phyloP scores from a whole-genome alignment of 2,329 filamentous ascomycete species.

The Huntiella bhutanensis region DNA sequence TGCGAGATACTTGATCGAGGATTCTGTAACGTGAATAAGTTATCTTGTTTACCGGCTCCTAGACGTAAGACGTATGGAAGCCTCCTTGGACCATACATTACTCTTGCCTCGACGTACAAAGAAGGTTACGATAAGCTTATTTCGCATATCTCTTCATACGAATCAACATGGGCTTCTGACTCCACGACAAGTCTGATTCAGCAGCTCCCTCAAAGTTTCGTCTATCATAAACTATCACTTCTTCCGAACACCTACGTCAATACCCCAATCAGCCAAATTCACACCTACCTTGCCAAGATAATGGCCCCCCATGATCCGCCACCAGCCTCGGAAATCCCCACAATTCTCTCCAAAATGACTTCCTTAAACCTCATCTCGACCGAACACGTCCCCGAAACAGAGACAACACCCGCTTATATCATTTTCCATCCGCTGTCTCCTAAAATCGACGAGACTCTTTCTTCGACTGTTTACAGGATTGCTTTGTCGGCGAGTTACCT shows the following conservation, averaged over 20 bases:
- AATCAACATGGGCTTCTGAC: conserved; percentile 46
- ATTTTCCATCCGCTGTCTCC: conserved; percentile 26
- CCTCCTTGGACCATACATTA: conserved; percentile 50
- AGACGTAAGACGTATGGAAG: conserved; percentile 18
- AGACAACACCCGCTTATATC: conserved; percentile 25
- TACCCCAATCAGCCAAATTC: conserved; percentile 35
- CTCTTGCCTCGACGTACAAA: conserved; percentile 47
- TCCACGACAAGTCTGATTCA: conserved; percentile 52
- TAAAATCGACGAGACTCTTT: no score
- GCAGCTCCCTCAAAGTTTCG: conserved; percentile 51
- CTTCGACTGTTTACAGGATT: no score
- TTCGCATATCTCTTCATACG: conserved; percentile 41
- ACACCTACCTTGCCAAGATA: conserved; percentile 30
- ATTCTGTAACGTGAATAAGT: conserved; percentile 30
- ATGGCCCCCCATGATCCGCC: conserved; percentile 25
- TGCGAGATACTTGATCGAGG: conserved; percentile 43
- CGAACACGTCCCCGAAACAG: conserved; percentile 26
- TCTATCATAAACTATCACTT: conserved; percentile 55
- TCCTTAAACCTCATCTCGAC: conserved; percentile 32
- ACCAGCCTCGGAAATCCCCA: conserved; percentile 25
- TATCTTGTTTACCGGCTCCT: background rate
- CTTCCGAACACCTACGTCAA: conserved; percentile 53
- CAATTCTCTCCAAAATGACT: conserved; percentile 37
- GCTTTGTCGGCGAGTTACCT: no score
- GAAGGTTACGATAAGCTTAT: conserved; percentile 33